A percentile compares a stretch with the other conserved stretches of the same genome.
These are phyloP conservation scores for Fusarium ramigenum DNA, from an alignment of 2,329 filamentous ascomycete species.

Conservation along the genomic window DNA sequence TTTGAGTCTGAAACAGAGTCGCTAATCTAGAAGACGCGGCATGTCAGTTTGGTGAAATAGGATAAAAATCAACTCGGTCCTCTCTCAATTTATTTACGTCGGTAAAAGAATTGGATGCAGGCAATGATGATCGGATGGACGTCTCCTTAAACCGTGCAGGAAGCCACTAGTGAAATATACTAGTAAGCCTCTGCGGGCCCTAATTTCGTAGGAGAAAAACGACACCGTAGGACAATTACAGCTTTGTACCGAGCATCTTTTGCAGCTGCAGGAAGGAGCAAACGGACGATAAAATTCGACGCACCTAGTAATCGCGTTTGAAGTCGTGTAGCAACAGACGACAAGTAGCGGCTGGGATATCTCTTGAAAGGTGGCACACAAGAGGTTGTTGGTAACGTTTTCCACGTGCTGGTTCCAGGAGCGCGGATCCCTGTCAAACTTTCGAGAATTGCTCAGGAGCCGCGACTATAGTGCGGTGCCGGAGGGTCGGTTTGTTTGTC, in stretches of 20 bases:
- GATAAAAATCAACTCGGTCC: slow-evolving; percentile 13
- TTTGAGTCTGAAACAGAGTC: neutral
- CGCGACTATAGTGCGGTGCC: slow-evolving; percentile 15
- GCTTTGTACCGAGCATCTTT: neutral
- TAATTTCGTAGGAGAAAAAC: slow-evolving; percentile 31
- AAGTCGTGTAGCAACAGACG: neutral
- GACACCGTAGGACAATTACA: slow-evolving; percentile 17
- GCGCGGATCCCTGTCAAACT: slow-evolving; percentile 38
- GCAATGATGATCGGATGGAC: slow-evolving; percentile 6
- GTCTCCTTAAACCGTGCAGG: slow-evolving; percentile 13
- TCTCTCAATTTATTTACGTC: slow-evolving; percentile 11
- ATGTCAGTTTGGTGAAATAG: slow-evolving; percentile 25
- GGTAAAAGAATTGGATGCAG: slow-evolving; percentile 1
- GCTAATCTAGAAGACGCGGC: slow-evolving; percentile 16
- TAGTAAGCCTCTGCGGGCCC: slow-evolving; percentile 34
- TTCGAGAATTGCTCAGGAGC: slow-evolving; percentile 25
- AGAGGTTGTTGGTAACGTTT: slow-evolving; percentile 30
- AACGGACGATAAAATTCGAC: slow-evolving; percentile 7
- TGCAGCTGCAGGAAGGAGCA: neutral
- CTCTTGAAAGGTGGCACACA: slow-evolving; percentile 14
- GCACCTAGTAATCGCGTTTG: slow-evolving; percentile 2
- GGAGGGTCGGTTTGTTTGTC: slow-evolving; percentile 10
- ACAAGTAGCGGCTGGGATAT: neutral
- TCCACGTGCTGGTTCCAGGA: slow-evolving; percentile 40
- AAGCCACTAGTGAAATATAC: slow-evolving; percentile 28